Conservation (phyloP, 2,329 filamentous ascomycete genomes). For the Hawksworthiomyces lignivorus region DNA sequence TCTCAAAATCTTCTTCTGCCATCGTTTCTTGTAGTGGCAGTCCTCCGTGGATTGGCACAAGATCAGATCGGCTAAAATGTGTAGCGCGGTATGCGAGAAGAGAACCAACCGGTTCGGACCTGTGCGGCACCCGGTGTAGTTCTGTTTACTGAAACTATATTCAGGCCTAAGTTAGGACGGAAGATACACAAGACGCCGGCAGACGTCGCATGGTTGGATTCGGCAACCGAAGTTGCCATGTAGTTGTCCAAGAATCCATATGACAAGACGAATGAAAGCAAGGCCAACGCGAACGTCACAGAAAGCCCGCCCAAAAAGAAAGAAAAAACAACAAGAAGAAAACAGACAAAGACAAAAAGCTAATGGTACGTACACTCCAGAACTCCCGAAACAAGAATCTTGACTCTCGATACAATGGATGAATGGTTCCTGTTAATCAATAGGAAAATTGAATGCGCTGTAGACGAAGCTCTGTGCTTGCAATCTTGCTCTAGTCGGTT, state of each 20-base stretch:
- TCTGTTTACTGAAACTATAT: slow-evolving; percentile 13
- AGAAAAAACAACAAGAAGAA: slow-evolving; percentile 17
- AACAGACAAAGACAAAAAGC: slow-evolving; percentile 15
- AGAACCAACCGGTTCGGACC: slow-evolving; percentile 11
- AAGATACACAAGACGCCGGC: slow-evolving; percentile 16
- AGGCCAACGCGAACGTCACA: slow-evolving; percentile 7
- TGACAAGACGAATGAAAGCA: slow-evolving; percentile 17
- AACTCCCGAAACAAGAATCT: slow-evolving; percentile 20
- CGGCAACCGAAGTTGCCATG: slow-evolving; percentile 15
- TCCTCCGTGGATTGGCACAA: not conserved
- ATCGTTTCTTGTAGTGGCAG: slow-evolving; percentile 31
- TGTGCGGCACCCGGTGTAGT: slow-evolving; percentile 1
- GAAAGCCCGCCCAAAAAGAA: slow-evolving; percentile 15
- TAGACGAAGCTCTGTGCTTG: slow-evolving; percentile 62
- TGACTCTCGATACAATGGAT: slow-evolving; percentile 13
- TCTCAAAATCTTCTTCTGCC: slow-evolving; percentile 66
- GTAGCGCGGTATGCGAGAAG: no score
- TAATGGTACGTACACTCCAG: slow-evolving; percentile 49
- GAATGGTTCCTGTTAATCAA: slow-evolving; percentile 14
- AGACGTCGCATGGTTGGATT: slow-evolving; percentile 11
- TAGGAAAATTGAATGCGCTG: slow-evolving; percentile 23
- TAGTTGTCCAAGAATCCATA: not conserved
- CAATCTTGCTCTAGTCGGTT: slow-evolving; percentile 26
- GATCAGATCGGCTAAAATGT: no score
- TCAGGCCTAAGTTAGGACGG: slow-evolving; percentile 11